A percentile compares a stretch with the other conserved stretches of the same genome.
These are phyloP conservation scores for Chenopodium formosanum DNA, from an alignment of 148 eudicot genomes.

Conservation along the genomic window DNA sequence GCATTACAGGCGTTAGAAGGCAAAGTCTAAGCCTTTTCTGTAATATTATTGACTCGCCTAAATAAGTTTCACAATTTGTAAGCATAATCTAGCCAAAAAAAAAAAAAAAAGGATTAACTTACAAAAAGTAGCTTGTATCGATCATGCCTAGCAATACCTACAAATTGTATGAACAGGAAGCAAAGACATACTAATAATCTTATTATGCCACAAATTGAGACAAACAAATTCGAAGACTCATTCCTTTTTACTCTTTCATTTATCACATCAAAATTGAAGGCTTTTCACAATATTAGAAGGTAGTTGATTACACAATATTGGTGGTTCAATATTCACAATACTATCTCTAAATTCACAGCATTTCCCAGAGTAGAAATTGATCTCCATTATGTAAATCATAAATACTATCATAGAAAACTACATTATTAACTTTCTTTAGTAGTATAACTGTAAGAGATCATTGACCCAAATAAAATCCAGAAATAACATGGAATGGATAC, in stretches of 20 bases:
- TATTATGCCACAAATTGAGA: not conserved
- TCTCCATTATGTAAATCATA: too few species aligned
- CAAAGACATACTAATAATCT: not conserved
- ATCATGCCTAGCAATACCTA: conserved; percentile 2
- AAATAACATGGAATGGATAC: too few species aligned
- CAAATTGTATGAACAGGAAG: not conserved
- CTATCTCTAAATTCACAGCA: too few species aligned
- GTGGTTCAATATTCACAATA: too few species aligned
- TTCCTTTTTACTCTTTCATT: not conserved
- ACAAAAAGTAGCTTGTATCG: not conserved
- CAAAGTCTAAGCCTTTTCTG: not conserved
- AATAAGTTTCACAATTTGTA: not conserved
- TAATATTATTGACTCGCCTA: conserved; percentile 3
- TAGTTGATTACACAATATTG: too few species aligned
- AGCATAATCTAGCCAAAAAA: not conserved
- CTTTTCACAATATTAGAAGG: not conserved
- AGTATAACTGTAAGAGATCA: too few species aligned
- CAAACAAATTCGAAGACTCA: not conserved
- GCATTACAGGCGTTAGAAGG: not conserved
- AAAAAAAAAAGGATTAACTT: not conserved
- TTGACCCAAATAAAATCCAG: too few species aligned
- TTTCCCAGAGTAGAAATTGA: too few species aligned
- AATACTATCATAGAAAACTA: too few species aligned
- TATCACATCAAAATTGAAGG: not conserved
- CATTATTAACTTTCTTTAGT: too few species aligned